Conservation (phyloP, 495 filamentous ascomycete species). For the Margaritispora aquatica region DNA sequence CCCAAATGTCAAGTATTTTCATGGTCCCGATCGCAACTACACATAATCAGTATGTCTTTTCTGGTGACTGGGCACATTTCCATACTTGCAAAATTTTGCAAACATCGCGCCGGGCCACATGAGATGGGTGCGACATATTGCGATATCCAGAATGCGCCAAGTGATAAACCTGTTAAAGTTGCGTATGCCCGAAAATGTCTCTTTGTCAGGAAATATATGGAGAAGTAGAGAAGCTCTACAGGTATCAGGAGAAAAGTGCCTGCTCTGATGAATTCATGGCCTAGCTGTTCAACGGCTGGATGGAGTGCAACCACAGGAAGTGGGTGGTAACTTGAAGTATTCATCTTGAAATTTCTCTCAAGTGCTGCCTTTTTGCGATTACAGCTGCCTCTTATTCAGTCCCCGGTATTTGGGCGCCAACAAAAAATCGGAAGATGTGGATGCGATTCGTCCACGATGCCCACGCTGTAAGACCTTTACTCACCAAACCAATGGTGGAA, state of each 20-base stretch:
- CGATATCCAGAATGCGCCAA: conserved; percentile 19
- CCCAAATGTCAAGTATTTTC: conserved; percentile 32
- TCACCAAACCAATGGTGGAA: neutral
- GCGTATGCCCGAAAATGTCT: conserved; percentile 11
- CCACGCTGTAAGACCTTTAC: too few species aligned
- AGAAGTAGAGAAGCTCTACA: conserved; percentile 23
- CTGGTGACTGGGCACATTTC: neutral
- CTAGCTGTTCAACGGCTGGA: conserved; percentile 11
- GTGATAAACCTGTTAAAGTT: conserved; percentile 14
- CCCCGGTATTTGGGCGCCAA: too few species aligned
- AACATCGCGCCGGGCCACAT: conserved; percentile 20
- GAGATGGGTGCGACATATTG: conserved; percentile 22
- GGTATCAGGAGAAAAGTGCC: conserved; percentile 20
- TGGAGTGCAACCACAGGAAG: conserved; percentile 5
- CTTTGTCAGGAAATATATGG: conserved; percentile 23
- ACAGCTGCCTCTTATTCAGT: too few species aligned
- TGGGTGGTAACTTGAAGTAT: conserved; percentile 19
- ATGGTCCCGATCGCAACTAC: conserved; percentile 30
- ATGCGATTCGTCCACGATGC: too few species aligned
- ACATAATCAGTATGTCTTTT: conserved; percentile 7
- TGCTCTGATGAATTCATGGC: conserved; percentile 18
- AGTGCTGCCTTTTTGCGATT: too few species aligned
- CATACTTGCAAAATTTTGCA: conserved; percentile 28
- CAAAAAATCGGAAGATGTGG: too few species aligned
- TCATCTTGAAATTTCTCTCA: conserved; percentile 15